These are phyloP conservation scores for Tetrahymena borealis DNA, from an alignment of 73 alveolate genomes.

Conservation along the genomic window DNA sequence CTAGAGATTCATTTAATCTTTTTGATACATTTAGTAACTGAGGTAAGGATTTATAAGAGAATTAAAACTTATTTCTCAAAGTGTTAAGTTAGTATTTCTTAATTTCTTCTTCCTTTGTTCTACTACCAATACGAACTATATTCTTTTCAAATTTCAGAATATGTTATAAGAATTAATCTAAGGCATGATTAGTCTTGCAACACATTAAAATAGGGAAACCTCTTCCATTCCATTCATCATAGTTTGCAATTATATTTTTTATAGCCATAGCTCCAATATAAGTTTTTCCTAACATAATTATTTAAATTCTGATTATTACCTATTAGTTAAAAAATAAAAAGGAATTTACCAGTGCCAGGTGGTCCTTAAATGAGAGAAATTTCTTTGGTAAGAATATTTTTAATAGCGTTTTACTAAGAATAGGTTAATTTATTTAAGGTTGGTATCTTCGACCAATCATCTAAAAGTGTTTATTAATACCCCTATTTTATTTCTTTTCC, in stretches of 20 bases:
- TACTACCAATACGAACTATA: conserved; percentile 75
- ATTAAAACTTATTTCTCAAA: neutral
- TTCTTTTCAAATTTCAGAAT: conserved; percentile 50
- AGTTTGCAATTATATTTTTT: conserved; percentile 25
- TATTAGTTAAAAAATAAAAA: too few species aligned
- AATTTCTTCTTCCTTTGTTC: conserved; percentile 50
- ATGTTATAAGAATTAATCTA: conserved; percentile 58
- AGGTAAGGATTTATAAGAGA: neutral
- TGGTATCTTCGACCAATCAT: neutral
- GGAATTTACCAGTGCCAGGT: conserved; percentile 88
- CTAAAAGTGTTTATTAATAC: neutral
- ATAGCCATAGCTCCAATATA: conserved; percentile 56
- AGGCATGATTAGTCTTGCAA: conserved; percentile 83
- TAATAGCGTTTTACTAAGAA: conserved; percentile 46
- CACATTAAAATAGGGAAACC: conserved; percentile 57
- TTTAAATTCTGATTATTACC: too few species aligned
- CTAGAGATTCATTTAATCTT: neutral
- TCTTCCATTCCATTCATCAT: neutral
- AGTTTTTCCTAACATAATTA: too few species aligned
- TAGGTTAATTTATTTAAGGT: neutral
- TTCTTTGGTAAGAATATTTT: conserved; percentile 42
- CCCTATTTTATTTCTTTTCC: neutral
- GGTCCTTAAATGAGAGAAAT: conserved; percentile 78
- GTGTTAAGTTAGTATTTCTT: neutral
- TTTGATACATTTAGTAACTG: neutral